These are phyloP conservation scores for Rhizopus delemar DNA, from an alignment of 371 early-diverging fungal species.

Conservation along the genomic window DNA sequence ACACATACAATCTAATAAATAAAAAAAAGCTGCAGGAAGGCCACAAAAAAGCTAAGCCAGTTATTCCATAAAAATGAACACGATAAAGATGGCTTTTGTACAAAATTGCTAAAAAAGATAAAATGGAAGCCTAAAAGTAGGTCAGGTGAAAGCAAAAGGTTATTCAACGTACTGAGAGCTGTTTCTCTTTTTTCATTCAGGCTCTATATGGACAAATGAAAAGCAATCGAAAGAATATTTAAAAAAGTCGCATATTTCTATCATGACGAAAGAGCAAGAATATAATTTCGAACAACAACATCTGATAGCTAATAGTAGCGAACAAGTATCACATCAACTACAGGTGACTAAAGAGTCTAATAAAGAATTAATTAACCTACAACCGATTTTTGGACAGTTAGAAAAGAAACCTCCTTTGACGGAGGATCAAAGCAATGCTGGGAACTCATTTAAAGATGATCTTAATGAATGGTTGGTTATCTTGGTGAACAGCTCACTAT, in stretches of 20 bases:
- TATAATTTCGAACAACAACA: no score
- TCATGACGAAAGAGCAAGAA: no score
- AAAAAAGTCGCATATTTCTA: no score
- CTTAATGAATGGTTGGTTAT: slow-evolving; percentile 1
- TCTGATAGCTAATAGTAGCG: no score
- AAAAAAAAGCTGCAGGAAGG: background rate
- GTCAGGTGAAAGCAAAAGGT: background rate
- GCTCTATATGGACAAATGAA: no score
- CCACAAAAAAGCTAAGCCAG: background rate
- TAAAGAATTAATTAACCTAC: background rate
- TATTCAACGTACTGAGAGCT: no score
- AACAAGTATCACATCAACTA: no score
- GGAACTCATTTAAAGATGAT: background rate
- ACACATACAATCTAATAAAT: no score
- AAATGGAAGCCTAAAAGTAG: background rate
- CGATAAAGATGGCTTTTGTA: background rate
- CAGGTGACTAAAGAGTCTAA: background rate
- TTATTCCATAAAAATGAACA: background rate
- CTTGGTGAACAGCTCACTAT: background rate
- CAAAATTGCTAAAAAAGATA: background rate
- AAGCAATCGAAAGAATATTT: no score
- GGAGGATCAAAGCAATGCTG: background rate
- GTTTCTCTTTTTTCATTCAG: no score
- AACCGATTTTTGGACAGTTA: background rate
- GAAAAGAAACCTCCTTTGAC: background rate